Evolutionary conservation across 2,329 filamentous ascomycete species (phyloP), one percentile per base, ranked within the genome.

Genomic region (Neopestalotiopsis rosae): DNA sequence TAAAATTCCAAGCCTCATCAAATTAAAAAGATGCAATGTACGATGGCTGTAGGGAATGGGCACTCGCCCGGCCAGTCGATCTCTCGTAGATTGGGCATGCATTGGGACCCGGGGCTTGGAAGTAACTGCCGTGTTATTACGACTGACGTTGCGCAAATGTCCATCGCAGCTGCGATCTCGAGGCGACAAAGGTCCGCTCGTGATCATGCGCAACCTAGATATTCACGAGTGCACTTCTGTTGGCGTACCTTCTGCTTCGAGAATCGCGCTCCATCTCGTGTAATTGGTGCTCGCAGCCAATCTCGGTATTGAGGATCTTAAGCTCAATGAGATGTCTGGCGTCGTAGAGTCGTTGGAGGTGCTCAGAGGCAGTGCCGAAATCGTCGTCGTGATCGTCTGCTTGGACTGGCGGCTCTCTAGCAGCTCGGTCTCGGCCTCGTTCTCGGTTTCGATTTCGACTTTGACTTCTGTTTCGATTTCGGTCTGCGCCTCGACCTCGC

Each of bases 261-360:
- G 76, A 66, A 66, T 78, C 76, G 68, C 76, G 76, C 71, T 78
- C 77, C 75, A 77, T 77, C 12, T 38, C 61, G 32, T 12, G 20
- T 38, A 24, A 38, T 6, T 28, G 61, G 30, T 32, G 45, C 28
- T 40, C 64, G 52, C 12, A 45, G 45, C 30, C 30, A 45, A 57
- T 24, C 30, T 28, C n/a, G 17, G 24, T 13, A 20, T 52, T 34
- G 20, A 57, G 13, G 12, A 66, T 61, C 65, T 52, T 5, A n/a
- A 66, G 32, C 17, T 65, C 38, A 49, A 30, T n/a, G 49, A n/a
- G 13, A 6, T n/a, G 59, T n/a, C 32, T 40, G n/a, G 32, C 34
- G 14, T 38, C 59, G 30, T 24, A 34, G 32, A 62, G 59, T 14
- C 17, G 13, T 17, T 40, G n/a, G 34, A 62, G 59, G 13, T 32